phyloP scores from a whole-genome alignment of 2,329 filamentous ascomycete genomes.

The Trichoderma atroviride region DNA sequence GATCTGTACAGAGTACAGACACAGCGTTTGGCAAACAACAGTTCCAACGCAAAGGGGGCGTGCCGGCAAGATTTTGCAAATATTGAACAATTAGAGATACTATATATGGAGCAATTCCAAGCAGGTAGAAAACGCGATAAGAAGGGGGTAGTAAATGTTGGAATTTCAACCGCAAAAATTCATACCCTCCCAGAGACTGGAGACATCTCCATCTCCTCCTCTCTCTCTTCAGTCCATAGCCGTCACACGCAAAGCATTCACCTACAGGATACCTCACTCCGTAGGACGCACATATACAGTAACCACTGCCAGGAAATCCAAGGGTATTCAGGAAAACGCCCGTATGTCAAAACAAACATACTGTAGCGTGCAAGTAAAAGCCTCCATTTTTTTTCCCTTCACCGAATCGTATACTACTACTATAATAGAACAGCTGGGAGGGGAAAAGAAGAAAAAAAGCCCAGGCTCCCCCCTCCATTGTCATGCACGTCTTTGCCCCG shows the following conservation, averaged over 20 bases:
- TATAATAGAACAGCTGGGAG: neutral
- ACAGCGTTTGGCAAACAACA: neutral
- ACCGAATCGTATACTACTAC: neutral
- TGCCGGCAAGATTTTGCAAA: neutral
- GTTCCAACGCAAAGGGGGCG: neutral
- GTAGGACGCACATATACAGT: neutral
- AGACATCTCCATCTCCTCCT: neutral
- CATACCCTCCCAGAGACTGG: neutral
- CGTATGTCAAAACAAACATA: neutral
- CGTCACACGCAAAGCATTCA: neutral
- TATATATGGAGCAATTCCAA: neutral
- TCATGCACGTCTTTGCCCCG: constrained; percentile 23
- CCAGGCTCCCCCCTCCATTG: constrained; percentile 8
- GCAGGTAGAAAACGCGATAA: neutral
- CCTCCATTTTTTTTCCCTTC: neutral
- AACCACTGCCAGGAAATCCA: neutral
- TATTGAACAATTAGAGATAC: neutral
- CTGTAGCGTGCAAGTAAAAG: neutral
- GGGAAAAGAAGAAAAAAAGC: neutral
- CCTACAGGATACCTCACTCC: neutral
- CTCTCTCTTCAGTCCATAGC: neutral
- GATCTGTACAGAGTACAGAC: neutral
- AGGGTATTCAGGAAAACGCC: constrained; percentile 7
- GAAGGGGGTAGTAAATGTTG: constrained; percentile 11
- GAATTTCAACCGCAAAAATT: neutral